phyloP scores from a whole-genome alignment of 1,284 basidiomycete species.

The Ceraceosorus bombacis region DNA sequence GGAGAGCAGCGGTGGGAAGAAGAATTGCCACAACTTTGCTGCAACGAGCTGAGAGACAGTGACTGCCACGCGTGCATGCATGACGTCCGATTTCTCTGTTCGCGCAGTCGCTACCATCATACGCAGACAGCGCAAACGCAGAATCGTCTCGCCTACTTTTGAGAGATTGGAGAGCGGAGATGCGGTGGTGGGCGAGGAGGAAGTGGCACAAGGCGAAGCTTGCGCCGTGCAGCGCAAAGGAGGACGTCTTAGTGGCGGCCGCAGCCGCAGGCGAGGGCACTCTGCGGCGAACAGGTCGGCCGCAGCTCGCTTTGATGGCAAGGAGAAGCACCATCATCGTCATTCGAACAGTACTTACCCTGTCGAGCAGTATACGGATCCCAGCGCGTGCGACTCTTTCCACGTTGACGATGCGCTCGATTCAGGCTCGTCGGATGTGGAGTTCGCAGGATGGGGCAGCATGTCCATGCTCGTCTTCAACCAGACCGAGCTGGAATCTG shows the following conservation, averaged over 20 bases:
- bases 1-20: neutral
- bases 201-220: slow-evolving; percentile 3
- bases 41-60: too few relatives aligned
- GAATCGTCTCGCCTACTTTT: slow-evolving; percentile 25
- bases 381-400: too few relatives aligned
- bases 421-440: slow-evolving; percentile 13
- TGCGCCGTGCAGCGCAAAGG: slow-evolving; percentile 12
- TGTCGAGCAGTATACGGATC: too few relatives aligned
- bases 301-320: too few relatives aligned
- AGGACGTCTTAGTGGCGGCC: slow-evolving; percentile 9
- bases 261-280: slow-evolving; percentile 16
- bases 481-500: neutral
- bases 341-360: too few relatives aligned
- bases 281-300: slow-evolving; percentile 12
- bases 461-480: slow-evolving; percentile 32
- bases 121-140: slow-evolving; percentile 26
- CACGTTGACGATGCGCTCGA: too few relatives aligned
- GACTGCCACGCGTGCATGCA: too few relatives aligned
- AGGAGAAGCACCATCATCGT: too few relatives aligned
- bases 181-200: neutral
- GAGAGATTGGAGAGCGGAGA: neutral
- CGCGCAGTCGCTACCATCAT: slow-evolving; percentile 28
- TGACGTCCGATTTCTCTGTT: neutral
- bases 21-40: neutral
- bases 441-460: slow-evolving; percentile 38